These are phyloP conservation scores for Aureobasidium mangrovei DNA, from an alignment of 2,329 filamentous ascomycete species.

Conservation along the genomic window DNA sequence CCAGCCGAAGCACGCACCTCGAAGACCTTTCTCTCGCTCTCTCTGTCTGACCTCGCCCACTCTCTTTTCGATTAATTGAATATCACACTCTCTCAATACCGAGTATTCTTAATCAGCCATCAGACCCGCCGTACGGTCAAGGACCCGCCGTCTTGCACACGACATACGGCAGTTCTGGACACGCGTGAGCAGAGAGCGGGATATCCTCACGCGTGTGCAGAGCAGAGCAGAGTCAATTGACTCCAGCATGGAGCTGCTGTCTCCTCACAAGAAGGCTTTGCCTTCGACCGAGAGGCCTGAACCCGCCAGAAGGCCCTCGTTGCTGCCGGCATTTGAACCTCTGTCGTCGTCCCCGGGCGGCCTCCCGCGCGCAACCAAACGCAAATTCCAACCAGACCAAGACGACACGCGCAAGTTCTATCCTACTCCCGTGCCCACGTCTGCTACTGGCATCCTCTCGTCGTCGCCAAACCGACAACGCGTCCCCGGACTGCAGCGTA, in stretches of 20 bases:
- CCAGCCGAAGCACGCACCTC: background rate
- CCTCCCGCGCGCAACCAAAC: constrained; percentile 60
- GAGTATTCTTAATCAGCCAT: constrained; percentile 8
- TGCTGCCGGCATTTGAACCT: constrained; percentile 72
- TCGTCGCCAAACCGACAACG: constrained; percentile 64
- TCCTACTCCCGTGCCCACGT: constrained; percentile 88
- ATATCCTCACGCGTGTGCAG: constrained; percentile 12
- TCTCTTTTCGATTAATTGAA: constrained; percentile 1
- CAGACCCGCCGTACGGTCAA: background rate
- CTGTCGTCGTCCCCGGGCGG: constrained; percentile 63
- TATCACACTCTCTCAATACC: constrained; percentile 7
- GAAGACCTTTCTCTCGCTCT: constrained; percentile 4
- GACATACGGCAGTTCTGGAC: constrained; percentile 4
- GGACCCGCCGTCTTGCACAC: constrained; percentile 2
- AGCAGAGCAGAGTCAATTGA: background rate
- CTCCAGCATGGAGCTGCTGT: constrained; percentile 3
- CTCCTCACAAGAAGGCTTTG: background rate
- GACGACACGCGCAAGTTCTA: constrained; percentile 54
- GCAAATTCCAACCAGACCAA: constrained; percentile 48
- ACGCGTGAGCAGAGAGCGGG: constrained; percentile 8
- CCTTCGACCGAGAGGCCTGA: constrained; percentile 12
- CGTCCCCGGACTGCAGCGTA: constrained; percentile 47
- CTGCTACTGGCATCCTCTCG: constrained; percentile 81
- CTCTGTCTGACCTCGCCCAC: background rate
- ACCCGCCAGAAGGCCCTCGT: constrained; percentile 40